Percentiles rank a stretch among this genome's conserved stretches.
Evolutionary conservation across 2,329 filamentous ascomycete species (phyloP).

Genomic region (Ophiostoma sp.): DNA sequence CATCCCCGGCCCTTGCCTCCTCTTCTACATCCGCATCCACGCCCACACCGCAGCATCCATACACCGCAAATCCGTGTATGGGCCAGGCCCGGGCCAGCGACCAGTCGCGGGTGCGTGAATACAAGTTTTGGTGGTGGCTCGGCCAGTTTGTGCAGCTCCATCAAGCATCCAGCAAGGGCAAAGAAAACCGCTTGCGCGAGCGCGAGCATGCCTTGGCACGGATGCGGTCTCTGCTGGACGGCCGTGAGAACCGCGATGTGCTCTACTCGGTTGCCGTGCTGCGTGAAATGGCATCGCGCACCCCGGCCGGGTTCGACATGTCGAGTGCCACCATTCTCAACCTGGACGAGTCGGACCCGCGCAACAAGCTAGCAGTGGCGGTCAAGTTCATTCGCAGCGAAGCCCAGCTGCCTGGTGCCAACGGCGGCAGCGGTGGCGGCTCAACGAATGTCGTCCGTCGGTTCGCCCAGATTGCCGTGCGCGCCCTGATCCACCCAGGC

Average conservation of each 20-base stretch:
- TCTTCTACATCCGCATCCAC: not conserved
- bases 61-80: slow-evolving; percentile 47
- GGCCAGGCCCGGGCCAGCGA: slow-evolving; percentile 46
- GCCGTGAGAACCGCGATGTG: slow-evolving; percentile 80
- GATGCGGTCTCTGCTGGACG: slow-evolving; percentile 67
- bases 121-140: slow-evolving; percentile 78
- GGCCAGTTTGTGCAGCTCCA: slow-evolving; percentile 62
- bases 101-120: slow-evolving; percentile 54
- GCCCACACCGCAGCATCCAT: not conserved
- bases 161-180: slow-evolving; percentile 37
- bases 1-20: not conserved
- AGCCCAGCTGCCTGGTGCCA: slow-evolving; percentile 40
- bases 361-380: slow-evolving; percentile 62
- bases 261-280: slow-evolving; percentile 83
- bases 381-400: slow-evolving; percentile 65
- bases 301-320: slow-evolving; percentile 34
- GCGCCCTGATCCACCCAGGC: slow-evolving; percentile 53
- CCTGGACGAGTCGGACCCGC: slow-evolving; percentile 58
- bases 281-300: slow-evolving; percentile 64
- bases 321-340: slow-evolving; percentile 48
- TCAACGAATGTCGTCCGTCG: slow-evolving; percentile 67
- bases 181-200: slow-evolving; percentile 43
- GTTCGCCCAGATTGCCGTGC: slow-evolving; percentile 61
- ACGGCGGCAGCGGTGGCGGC: slow-evolving; percentile 45
- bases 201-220: slow-evolving; percentile 61